phyloP scores from a whole-genome alignment of 1,139 yeast genomes.

The Yarrowia galli region DNA sequence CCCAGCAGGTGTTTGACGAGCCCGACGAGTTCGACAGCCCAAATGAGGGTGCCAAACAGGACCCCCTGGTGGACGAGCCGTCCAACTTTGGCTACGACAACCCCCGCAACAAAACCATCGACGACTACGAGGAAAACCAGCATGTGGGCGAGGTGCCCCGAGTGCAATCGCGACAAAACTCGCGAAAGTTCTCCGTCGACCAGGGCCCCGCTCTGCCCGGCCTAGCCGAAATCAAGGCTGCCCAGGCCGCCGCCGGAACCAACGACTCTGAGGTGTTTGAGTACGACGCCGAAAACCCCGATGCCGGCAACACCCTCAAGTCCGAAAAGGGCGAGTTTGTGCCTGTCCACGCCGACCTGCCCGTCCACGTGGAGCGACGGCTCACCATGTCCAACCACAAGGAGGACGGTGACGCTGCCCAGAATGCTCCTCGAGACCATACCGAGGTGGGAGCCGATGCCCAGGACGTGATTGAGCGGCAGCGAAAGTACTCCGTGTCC shows the following conservation, averaged over 20 bases:
- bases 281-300: conserved; percentile 45
- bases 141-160: conserved; percentile 34
- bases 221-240: conserved; percentile 40
- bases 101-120: conserved; percentile 35
- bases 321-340: conserved; percentile 46
- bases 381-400: conserved; percentile 51
- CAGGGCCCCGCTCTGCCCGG: conserved; percentile 34
- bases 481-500: conserved; percentile 49
- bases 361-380: conserved; percentile 51
- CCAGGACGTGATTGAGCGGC: conserved; percentile 46
- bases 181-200: conserved; percentile 36
- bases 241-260: conserved; percentile 41
- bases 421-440: conserved; percentile 51
- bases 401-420: conserved; percentile 45
- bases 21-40: conserved; percentile 36
- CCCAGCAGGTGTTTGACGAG: conserved; percentile 39
- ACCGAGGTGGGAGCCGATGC: conserved; percentile 46
- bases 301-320: conserved; percentile 46
- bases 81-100: conserved; percentile 39
- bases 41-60: not conserved
- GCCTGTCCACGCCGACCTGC: conserved; percentile 50
- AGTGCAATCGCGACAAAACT: conserved; percentile 16
- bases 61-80: conserved; percentile 16
- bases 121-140: conserved; percentile 31
- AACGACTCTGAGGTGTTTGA: conserved; percentile 43